Base-by-base conservation (phyloP, 495 filamentous ascomycete genomes). In the Extremus antarcticus region DNA sequence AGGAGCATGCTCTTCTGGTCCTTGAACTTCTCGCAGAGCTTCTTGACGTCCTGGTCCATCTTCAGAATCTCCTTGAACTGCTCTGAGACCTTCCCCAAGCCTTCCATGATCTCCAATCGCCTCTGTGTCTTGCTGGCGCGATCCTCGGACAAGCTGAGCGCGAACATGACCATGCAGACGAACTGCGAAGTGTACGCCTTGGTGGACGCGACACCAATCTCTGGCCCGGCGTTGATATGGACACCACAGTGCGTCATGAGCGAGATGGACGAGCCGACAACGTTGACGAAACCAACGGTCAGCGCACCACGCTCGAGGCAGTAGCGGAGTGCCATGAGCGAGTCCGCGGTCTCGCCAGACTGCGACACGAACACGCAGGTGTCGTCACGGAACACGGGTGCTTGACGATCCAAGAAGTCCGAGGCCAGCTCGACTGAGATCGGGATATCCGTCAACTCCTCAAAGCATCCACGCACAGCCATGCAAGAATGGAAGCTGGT, bases 161-260 rank as follows among this genome's bases (percentile, higher is more conserved):
- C 92, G 68, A 98, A 96, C 92, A 98, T 98, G 70, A 97, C 85
- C 86, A 98, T 94, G 61, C 94, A 94, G 61, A 98, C 85, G 68
- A 96, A 97, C 69, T 98, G 92, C 22, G 92, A 96, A 1, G 92
- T 98, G 73, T 98, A 98, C 11, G 92, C 92, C 76, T 98, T 98
- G 66, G 92, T 98, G 41, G 90, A 96, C 35, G 92, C 92, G 50
- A 98, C 92, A 82, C 92, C 92, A 58, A 98, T 98, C 72, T 98
- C 92, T 49, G 92, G 92, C 17, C 92, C 92, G 55, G 92, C 92
- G 71, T 98, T 98, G 73, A 98, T 94, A 77, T 98, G 92, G 40
- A 98, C 92, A 86, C 92, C 92, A 65, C 92, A 98, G 80, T 98
- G 92, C 32, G 94, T 97, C 48, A 98, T 81, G 53, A 97, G 85